These are phyloP conservation scores for Phytophthora kernoviae DNA, from an alignment of 352 stramenopile genomes.

Conservation along the genomic window DNA sequence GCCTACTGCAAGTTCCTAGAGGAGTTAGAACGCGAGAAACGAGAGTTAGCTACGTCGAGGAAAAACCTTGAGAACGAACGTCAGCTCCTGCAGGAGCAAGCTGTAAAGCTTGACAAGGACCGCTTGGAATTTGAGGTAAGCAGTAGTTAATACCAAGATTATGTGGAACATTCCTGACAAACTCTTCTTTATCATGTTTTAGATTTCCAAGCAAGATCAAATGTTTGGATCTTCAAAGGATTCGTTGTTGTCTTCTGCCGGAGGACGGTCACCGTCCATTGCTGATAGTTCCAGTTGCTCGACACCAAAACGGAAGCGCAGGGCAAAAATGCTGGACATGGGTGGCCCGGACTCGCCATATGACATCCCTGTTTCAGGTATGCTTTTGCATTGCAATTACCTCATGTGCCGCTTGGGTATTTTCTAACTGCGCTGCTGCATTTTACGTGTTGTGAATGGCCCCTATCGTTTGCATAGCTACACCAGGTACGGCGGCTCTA, in stretches of 20 bases:
- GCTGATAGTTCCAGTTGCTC: conserved; percentile 13
- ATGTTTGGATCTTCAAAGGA: conserved; percentile 21
- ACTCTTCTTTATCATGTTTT: background rate
- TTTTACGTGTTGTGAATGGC: too few species aligned
- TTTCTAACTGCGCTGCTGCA: conserved; percentile 9
- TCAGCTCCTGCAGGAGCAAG: conserved; percentile 50
- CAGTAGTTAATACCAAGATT: conserved; percentile 17
- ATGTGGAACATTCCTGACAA: conserved; percentile 12
- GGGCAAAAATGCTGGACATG: conserved; percentile 15
- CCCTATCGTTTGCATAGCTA: conserved; percentile 24
- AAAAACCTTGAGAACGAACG: conserved; percentile 53
- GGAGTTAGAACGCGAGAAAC: conserved; percentile 42
- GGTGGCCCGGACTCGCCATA: conserved; percentile 31
- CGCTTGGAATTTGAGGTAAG: conserved; percentile 64
- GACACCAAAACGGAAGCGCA: conserved; percentile 22
- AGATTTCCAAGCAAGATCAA: conserved; percentile 52
- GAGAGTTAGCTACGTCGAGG: conserved; percentile 34
- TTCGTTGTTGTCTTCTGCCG: background rate
- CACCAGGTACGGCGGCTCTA: conserved; percentile 40
- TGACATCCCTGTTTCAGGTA: conserved; percentile 53
- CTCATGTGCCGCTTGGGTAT: conserved; percentile 1
- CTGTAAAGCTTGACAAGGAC: conserved; percentile 65
- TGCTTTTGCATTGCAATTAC: background rate
- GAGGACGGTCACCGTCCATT: conserved; percentile 8
- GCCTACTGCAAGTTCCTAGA: conserved; percentile 27